Percentiles rank a stretch among this genome's conserved stretches.
phyloP scores from a whole-genome alignment of 2,329 filamentous ascomycete species.

The Scedosporium boydii region DNA sequence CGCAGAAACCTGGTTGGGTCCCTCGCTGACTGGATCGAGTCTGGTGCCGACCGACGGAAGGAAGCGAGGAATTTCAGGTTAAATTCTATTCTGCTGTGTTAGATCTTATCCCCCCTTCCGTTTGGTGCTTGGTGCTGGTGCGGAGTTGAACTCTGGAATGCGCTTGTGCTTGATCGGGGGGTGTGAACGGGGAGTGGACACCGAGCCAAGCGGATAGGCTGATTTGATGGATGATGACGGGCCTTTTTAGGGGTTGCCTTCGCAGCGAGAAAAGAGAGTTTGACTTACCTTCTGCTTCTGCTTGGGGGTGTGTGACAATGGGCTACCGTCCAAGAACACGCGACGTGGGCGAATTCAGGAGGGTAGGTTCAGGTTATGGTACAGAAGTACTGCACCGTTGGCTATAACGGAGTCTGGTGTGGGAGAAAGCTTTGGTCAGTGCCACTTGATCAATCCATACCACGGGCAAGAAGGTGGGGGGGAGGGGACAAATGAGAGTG shows the following conservation, averaged over 20 bases:
- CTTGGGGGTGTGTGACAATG: not conserved
- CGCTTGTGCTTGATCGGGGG: conserved; percentile 1
- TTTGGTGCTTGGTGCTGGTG: not conserved
- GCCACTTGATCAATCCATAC: not conserved
- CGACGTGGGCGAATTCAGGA: not conserved
- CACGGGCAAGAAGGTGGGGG: not conserved
- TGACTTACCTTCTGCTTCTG: not conserved
- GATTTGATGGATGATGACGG: not conserved
- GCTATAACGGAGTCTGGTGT: not conserved
- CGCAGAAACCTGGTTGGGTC: conserved; percentile 47
- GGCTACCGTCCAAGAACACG: not conserved
- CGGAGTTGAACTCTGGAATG: conserved; percentile 4
- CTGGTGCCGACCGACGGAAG: conserved; percentile 25
- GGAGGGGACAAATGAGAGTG: not conserved
- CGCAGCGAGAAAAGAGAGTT: not conserved
- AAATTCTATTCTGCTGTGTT: conserved; percentile 2
- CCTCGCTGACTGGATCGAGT: conserved; percentile 30
- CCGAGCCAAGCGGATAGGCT: not conserved
- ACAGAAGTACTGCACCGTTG: not conserved
- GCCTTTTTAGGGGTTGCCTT: not conserved
- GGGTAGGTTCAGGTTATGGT: not conserved
- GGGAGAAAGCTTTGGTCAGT: not conserved
- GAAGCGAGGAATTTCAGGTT: conserved; percentile 28
- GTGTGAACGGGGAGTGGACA: conserved; percentile 1
- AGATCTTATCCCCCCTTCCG: not conserved